These are phyloP conservation scores for Parasarocladium wereldwijsianum DNA, from an alignment of 2,329 filamentous ascomycete genomes.

Conservation along the genomic window DNA sequence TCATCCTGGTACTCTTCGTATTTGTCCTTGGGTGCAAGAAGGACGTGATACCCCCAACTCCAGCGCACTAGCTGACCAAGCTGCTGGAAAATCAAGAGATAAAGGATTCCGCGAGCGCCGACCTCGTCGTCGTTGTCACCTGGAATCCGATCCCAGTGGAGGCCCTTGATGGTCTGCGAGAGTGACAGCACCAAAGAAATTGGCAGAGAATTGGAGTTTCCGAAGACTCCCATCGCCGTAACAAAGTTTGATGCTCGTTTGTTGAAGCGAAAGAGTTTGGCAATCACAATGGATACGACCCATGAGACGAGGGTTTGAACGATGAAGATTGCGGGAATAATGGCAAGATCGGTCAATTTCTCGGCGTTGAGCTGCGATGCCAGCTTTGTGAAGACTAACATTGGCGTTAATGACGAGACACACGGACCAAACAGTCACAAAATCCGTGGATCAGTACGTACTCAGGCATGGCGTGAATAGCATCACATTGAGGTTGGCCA, in stretches of 20 bases:
- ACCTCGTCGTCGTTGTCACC: conserved; percentile 94
- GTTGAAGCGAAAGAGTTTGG: conserved; percentile 64
- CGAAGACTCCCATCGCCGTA: conserved; percentile 92
- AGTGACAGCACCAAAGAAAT: conserved; percentile 92
- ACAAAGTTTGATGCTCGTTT: conserved; percentile 88
- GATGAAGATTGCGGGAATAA: conserved; percentile 84
- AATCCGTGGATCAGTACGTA: conserved; percentile 37
- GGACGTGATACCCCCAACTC: conserved; percentile 95
- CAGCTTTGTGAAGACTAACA: conserved; percentile 97
- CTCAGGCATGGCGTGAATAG: conserved; percentile 94
- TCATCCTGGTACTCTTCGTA: conserved; percentile 50
- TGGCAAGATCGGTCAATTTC: conserved; percentile 75
- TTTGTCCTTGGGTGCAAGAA: conserved; percentile 71
- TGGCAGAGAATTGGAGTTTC: conserved; percentile 94
- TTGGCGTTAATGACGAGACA: no score
- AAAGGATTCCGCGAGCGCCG: conserved; percentile 82
- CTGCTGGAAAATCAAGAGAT: conserved; percentile 94
- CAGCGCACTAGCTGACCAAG: conserved; percentile 88
- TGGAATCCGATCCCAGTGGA: conserved; percentile 86
- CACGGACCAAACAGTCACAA: no score
- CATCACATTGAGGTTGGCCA: conserved; percentile 91
- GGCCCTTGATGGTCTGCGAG: conserved; percentile 76
- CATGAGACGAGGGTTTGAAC: conserved; percentile 83
- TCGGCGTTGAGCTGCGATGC: conserved; percentile 86
- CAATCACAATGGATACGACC: conserved; percentile 53